Evolutionary conservation across 306 rosid species (phyloP).

Genomic region (Myrica gale): DNA sequence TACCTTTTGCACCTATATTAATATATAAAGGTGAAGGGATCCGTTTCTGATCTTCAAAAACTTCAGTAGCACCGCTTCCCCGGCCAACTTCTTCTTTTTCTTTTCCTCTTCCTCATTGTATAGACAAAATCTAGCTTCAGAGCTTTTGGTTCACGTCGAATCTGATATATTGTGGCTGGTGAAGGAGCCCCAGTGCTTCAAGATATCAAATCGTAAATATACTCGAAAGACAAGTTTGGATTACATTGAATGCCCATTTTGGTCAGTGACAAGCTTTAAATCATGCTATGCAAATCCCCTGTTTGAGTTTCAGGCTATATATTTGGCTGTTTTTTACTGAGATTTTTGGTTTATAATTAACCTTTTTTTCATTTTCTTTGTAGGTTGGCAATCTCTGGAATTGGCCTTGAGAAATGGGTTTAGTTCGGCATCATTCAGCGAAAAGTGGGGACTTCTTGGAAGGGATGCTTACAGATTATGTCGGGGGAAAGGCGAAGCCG

Average conservation of each 20-base stretch:
- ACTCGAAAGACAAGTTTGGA: too few relatives aligned
- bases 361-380: conserved; percentile 16
- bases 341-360: too few relatives aligned
- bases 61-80: conserved; percentile 16
- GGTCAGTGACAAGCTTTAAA: conserved; percentile 35
- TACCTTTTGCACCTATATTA: conserved; percentile 26
- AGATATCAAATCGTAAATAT: neutral
- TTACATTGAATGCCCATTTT: conserved; percentile 7
- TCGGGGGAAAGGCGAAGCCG: conserved; percentile 52
- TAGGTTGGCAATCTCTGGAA: conserved; percentile 40
- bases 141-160: neutral
- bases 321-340: conserved; percentile 1
- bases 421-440: conserved; percentile 37
- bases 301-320: neutral
- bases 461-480: conserved; percentile 85
- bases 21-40: conserved; percentile 18
- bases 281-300: conserved; percentile 1
- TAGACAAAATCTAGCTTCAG: neutral
- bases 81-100: conserved; percentile 4
- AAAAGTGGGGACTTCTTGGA: conserved; percentile 70
- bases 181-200: neutral
- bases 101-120: neutral
- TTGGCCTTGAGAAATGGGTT: conserved; percentile 40
- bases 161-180: neutral
- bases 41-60: conserved; percentile 19